Conservation (phyloP, 108 stramenopile species). For the Cyclotella cryptica region DNA sequence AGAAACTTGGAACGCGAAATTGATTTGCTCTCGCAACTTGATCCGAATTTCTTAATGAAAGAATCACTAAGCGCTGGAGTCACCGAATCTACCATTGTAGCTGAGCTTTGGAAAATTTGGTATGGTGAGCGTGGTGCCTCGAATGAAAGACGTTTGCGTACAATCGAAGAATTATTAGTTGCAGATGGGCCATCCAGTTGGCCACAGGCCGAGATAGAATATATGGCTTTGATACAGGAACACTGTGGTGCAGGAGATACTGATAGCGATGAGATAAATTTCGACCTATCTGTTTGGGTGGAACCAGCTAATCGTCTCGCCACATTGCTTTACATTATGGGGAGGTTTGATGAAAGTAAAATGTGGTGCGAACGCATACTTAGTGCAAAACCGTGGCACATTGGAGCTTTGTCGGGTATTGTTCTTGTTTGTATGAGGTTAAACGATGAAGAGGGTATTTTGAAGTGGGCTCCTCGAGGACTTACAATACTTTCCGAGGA, state of each 20-base stretch:
- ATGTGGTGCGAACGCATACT: slow-evolving; percentile 68
- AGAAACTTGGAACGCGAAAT: slow-evolving; percentile 10
- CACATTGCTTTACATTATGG: slow-evolving; percentile 69
- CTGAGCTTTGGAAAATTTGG: slow-evolving; percentile 43
- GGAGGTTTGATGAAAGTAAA: slow-evolving; percentile 62
- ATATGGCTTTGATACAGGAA: slow-evolving; percentile 60
- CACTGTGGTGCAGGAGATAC: slow-evolving; percentile 43
- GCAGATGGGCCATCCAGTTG: slow-evolving; percentile 48
- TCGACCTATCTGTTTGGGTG: slow-evolving; percentile 56
- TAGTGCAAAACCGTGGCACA: slow-evolving; percentile 79
- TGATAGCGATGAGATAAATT: background rate
- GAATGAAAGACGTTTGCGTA: slow-evolving; percentile 34
- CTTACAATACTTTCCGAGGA: slow-evolving; percentile 55
- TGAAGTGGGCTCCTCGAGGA: slow-evolving; percentile 65
- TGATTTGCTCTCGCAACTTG: slow-evolving; percentile 21
- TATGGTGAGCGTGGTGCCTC: slow-evolving; percentile 39
- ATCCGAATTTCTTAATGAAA: slow-evolving; percentile 29
- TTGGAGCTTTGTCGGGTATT: slow-evolving; percentile 81
- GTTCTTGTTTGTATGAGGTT: slow-evolving; percentile 67
- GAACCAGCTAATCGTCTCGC: slow-evolving; percentile 86
- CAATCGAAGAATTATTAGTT: slow-evolving; percentile 43
- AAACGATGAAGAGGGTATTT: slow-evolving; percentile 54
- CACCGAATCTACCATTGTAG: slow-evolving; percentile 15
- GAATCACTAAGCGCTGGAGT: slow-evolving; percentile 8
- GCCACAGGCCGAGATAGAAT: slow-evolving; percentile 59